Evolutionary conservation across 495 filamentous ascomycete species (phyloP), one percentile per base, ranked within the genome.

Genomic region (Ascobolus immersus): DNA sequence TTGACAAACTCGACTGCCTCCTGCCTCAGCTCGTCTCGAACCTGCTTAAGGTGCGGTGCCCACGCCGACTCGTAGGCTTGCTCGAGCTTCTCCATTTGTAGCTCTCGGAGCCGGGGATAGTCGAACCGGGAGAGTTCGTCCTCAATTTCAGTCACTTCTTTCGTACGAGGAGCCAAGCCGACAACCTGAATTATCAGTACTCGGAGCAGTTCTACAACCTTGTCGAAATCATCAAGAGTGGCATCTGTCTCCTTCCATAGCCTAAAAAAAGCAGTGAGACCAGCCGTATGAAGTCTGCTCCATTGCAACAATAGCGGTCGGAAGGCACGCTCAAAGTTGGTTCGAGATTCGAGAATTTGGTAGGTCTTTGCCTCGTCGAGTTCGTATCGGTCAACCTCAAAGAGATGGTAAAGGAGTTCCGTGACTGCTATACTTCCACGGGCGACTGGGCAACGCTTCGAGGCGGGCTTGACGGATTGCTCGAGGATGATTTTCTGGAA

Each of bases 71-170:
- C 86, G 44, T 93, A 92, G 0, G 77, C 76, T 29, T 84, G 58
- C 44, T 91, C 78, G 5, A 94, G 55, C 3, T 91, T 59, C 43
- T 92, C 77, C 81, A 94, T 93, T 51, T 94, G 86, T n/a, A 91
- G 52, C 49, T 81, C 70, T 11, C 86, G 65, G 7, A 94, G 53
- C 14, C 71, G 62, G 22, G 62, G 52, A 29, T 75, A 70, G 35
- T 91, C 79, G 44, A 84, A 86, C 32, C 78, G 74, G 7, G 67
- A 60, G 27, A 99, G 49, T 26, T 93, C 84, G 41, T 84, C 78
- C 48, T 93, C 84, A 5, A 93, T 66, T 38, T 91, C 77, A 17
- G 72, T 59, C 2, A 96, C 64, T 40, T 93, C 82, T 46, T 79
- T 89, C 10, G 70, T 79, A 21, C 86, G 64, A 26, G 68, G 54